A percentile compares a stretch with the other conserved stretches of the same genome.
phyloP scores from a whole-genome alignment of 1,284 basidiomycete genomes.

The Kalmanozyma brasiliensis region DNA sequence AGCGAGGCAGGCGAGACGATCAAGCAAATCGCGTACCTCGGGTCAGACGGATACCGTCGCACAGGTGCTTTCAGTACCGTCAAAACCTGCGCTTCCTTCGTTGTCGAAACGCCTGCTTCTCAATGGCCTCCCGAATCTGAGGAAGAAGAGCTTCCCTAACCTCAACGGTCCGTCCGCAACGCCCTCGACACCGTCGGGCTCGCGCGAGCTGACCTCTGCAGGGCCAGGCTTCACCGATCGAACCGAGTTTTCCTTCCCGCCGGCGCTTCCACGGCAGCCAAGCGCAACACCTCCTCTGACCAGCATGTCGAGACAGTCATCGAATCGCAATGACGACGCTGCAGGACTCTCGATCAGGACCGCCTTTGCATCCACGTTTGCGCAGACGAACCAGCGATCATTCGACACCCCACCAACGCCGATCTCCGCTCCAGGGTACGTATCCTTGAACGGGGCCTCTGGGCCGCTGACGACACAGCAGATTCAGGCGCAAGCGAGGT shows the following conservation, averaged over 20 bases:
- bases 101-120: constrained; percentile 30
- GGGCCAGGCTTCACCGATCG: constrained; percentile 15
- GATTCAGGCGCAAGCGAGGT: constrained; percentile 39
- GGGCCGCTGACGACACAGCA: constrained; percentile 44
- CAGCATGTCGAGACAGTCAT: constrained; percentile 6
- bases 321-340: constrained; percentile 2
- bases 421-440: constrained; percentile 1
- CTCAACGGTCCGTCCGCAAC: constrained; percentile 21
- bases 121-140: constrained; percentile 28
- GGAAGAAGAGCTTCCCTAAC: constrained; percentile 54
- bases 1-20: constrained; percentile 16
- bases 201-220: constrained; percentile 13
- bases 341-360: constrained; percentile 11
- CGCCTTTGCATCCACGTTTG: constrained; percentile 9
- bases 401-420: constrained; percentile 9
- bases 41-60: constrained; percentile 1
- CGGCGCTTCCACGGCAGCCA: constrained; percentile 9
- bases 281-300: constrained; percentile 14
- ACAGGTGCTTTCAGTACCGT: constrained; percentile 5
- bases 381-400: neutral
- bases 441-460: constrained; percentile 2
- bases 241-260: constrained; percentile 33
- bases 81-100: constrained; percentile 15
- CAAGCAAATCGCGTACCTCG: constrained; percentile 24
- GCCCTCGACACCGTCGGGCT: constrained; percentile 22